These are phyloP conservation scores for Chalciporus pseudorubinellus DNA, from an alignment of 768 basidiomycete species.

Conservation along the genomic window DNA sequence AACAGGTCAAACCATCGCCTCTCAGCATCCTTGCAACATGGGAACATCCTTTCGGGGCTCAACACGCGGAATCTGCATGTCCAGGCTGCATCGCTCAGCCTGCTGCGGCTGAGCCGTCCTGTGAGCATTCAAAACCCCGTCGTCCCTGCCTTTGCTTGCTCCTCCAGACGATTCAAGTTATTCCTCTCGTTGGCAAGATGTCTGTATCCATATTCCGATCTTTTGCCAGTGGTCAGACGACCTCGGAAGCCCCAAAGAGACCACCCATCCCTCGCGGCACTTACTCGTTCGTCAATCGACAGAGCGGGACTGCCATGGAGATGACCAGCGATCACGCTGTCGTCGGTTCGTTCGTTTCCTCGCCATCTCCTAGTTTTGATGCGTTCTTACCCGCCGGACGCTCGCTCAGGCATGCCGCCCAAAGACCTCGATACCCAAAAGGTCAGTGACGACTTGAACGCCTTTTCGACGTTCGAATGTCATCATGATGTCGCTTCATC, in stretches of 20 bases:
- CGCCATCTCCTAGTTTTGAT: not conserved
- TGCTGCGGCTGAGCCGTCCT: too few species aligned
- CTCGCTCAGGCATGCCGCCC: conserved; percentile 28
- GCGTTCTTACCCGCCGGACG: not conserved
- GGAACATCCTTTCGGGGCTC: too few species aligned
- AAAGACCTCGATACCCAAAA: conserved; percentile 29
- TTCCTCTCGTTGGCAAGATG: conserved; percentile 8
- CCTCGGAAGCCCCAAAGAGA: conserved; percentile 16
- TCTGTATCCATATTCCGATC: conserved; percentile 22
- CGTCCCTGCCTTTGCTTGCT: not conserved
- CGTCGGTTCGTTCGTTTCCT: conserved; percentile 19
- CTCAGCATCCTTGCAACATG: too few species aligned
- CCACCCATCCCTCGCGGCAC: conserved; percentile 30
- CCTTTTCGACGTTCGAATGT: too few species aligned
- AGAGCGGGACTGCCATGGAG: conserved; percentile 33
- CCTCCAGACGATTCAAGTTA: not conserved
- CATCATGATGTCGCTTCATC: too few species aligned
- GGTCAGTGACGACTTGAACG: conserved; percentile 4
- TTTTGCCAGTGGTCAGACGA: conserved; percentile 18
- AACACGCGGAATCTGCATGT: too few species aligned
- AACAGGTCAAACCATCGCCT: too few species aligned
- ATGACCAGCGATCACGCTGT: conserved; percentile 22
- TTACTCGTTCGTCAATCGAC: conserved; percentile 30
- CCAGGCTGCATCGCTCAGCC: too few species aligned
- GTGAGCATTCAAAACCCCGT: conserved; percentile 14